A percentile compares a stretch with the other conserved stretches of the same genome.
Evolutionary conservation across 371 early-diverging fungal genomes (phyloP).

Genomic region (Smittium culicis): DNA sequence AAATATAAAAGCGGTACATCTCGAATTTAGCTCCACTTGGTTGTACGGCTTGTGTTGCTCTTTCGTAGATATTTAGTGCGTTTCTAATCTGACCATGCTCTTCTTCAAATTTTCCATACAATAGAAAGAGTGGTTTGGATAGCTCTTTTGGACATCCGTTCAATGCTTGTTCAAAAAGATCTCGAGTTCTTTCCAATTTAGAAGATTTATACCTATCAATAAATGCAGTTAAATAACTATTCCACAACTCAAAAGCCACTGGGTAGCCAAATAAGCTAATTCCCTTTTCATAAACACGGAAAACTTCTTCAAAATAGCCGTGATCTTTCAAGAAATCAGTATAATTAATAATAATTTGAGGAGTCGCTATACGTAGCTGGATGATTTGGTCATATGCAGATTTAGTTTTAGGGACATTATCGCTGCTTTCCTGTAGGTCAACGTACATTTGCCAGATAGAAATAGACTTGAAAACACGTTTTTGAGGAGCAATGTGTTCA

Average conservation of each 20-base stretch:
- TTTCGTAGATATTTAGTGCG: conserved; percentile 85
- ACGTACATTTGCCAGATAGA: conserved; percentile 88
- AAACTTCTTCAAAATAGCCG: conserved; percentile 85
- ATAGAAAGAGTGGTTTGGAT: conserved; percentile 72
- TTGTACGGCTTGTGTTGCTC: conserved; percentile 63
- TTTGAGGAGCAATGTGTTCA: conserved; percentile 55
- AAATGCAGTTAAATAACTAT: conserved; percentile 80
- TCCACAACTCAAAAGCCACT: conserved; percentile 94
- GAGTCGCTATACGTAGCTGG: conserved; percentile 86
- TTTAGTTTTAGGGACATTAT: conserved; percentile 65
- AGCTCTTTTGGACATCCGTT: conserved; percentile 74
- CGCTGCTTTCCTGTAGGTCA: conserved; percentile 88
- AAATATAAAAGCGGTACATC: conserved; percentile 79
- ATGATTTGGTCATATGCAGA: conserved; percentile 83
- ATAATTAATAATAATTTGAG: conserved; percentile 88
- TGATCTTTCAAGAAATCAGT: conserved; percentile 79
- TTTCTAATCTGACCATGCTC: conserved; percentile 81
- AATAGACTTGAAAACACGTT: conserved; percentile 76
- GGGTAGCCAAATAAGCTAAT: conserved; percentile 91
- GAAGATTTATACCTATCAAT: conserved; percentile 65
- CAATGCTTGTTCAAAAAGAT: conserved; percentile 89
- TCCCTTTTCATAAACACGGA: conserved; percentile 89
- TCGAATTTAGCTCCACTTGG: conserved; percentile 49
- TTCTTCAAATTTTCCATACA: conserved; percentile 90
- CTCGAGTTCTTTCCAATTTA: conserved; percentile 83